These are phyloP conservation scores for Ambrosiella xylebori DNA, from an alignment of 2,329 filamentous ascomycete genomes.

Conservation along the genomic window DNA sequence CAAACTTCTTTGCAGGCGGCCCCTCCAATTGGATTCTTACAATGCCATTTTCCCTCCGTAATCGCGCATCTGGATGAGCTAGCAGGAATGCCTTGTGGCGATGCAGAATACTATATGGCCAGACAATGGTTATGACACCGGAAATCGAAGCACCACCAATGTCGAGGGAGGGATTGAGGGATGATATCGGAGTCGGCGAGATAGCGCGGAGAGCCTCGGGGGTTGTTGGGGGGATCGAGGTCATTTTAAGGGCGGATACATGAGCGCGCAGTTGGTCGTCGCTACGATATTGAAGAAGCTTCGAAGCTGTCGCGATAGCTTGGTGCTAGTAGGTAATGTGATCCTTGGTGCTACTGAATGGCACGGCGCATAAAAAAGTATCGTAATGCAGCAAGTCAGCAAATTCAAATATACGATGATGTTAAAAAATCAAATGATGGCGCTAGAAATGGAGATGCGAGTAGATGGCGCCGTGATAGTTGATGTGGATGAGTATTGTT, in stretches of 20 bases:
- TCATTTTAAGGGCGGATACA: neutral
- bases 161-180: constrained; percentile 25
- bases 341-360: too few species aligned
- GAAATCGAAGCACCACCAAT: constrained; percentile 28
- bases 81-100: constrained; percentile 62
- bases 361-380: too few species aligned
- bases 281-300: neutral
- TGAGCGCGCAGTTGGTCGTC: neutral
- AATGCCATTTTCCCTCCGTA: constrained; percentile 62
- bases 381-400: too few species aligned
- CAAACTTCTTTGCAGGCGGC: constrained; percentile 50
- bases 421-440: too few species aligned
- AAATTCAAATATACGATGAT: too few species aligned
- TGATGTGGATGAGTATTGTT: too few species aligned
- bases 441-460: too few species aligned
- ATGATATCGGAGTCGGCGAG: constrained; percentile 34
- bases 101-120: constrained; percentile 74
- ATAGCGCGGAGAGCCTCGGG: constrained; percentile 17
- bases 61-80: constrained; percentile 67
- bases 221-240: constrained; percentile 3
- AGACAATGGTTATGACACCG: constrained; percentile 67
- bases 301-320: neutral
- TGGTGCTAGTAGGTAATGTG: too few species aligned
- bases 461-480: too few species aligned
- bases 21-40: constrained; percentile 62